Base-by-base conservation (phyloP, 2,329 filamentous ascomycete species). In the Aspergillus tanneri region DNA sequence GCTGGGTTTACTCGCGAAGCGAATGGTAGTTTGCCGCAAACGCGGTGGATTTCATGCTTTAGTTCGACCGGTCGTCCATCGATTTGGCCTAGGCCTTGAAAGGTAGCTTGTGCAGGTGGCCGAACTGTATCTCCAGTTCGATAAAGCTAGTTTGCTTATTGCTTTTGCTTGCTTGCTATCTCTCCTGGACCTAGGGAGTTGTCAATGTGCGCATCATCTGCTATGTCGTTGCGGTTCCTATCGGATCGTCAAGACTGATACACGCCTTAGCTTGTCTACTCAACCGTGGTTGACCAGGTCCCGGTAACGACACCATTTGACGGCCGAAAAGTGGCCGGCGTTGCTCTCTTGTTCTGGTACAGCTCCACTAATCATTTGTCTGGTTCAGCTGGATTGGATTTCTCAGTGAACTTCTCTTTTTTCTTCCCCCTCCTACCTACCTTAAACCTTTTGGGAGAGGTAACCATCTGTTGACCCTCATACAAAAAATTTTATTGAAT, bases 141-240 rank as follows among this genome's bases (percentile, higher is more conserved):
- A 47, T 56, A 35, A 16, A 16, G 14, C 18, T 19, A 19, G 18
- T 19, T 37, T 5, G n/a, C 22, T 10, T 21, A 10, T 37, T 37
- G 10, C 14, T 34, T 43, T n/a, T 34, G 45, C 37, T 42, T 45
- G 37, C 49, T 28, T 45, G 38, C 41, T 25, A 38, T 32, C 22
- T 37, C 41, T 18, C 41, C 39, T 21, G 21, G 23, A 9, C 34
- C 16, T 47, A 36, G 43, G 49, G 43, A 46, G 48, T 39, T 57
- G 57, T 55, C 49, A 62, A 64, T 67, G 63, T 62, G 62, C 64
- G 64, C 58, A 65, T 63, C 63, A 66, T 62, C 53, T 53, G n/a
- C 43, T 43, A 50, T 54, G 56, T 52, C 48, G 43, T 50, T 52
- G 40, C 57, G 59, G 60, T 61, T 58, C 59, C 58, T 63, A 58